Percentiles rank a stretch among this genome's conserved stretches.
Evolutionary conservation across 805 yeast species (phyloP).

Genomic region (Isabelozyma gotoi): DNA sequence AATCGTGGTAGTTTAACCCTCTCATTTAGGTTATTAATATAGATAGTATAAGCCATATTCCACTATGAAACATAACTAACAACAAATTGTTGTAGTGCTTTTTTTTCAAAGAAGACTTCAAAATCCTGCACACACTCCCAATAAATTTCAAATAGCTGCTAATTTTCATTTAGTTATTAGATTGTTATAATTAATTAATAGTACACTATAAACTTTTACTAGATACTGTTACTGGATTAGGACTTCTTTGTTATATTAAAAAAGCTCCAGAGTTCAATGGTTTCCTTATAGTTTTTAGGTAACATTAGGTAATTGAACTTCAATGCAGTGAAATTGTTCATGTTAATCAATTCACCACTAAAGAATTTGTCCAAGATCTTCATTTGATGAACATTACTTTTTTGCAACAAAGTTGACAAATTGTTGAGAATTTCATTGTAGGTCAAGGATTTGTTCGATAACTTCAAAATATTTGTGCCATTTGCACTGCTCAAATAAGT

Average conservation of each 20-base stretch:
- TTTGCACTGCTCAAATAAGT: constrained; percentile 13
- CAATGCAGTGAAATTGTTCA: constrained; percentile 23
- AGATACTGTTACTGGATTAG: too few relatives aligned
- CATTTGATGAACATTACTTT: constrained; percentile 25
- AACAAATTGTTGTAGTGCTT: neutral
- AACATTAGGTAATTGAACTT: constrained; percentile 36
- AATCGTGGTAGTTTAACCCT: constrained; percentile 55
- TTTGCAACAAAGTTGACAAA: constrained; percentile 26
- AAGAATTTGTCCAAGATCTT: constrained; percentile 20
- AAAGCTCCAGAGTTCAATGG: constrained; percentile 24
- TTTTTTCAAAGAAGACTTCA: neutral
- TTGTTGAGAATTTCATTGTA: constrained; percentile 34
- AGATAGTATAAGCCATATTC: constrained; percentile 34
- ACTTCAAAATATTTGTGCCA: constrained; percentile 22
- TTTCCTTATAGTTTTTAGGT: constrained; percentile 28
- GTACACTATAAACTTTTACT: neutral
- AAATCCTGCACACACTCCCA: neutral
- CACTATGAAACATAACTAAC: neutral
- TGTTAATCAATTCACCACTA: constrained; percentile 23
- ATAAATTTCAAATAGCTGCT: too few relatives aligned
- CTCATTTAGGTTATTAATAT: constrained; percentile 73
- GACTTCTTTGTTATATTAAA: neutral
- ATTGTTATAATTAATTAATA: too few relatives aligned
- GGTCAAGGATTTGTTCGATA: constrained; percentile 39
- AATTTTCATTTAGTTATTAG: too few relatives aligned